These are phyloP conservation scores for Penicillium simplicissimum DNA, from an alignment of 495 filamentous ascomycete genomes.

Conservation along the genomic window DNA sequence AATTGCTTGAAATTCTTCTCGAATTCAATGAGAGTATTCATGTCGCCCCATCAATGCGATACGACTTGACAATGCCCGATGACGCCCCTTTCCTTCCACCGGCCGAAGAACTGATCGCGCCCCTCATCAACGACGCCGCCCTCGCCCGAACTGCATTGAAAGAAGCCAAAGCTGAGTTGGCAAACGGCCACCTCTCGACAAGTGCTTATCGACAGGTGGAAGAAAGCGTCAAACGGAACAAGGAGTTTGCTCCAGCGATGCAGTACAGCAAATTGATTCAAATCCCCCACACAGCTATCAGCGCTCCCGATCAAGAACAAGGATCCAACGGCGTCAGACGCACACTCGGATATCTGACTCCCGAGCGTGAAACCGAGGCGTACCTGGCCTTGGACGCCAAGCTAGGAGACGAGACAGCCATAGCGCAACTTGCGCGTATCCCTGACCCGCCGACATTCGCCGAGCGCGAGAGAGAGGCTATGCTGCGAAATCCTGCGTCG, in stretches of 20 bases:
- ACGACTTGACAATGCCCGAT: conserved; percentile 53
- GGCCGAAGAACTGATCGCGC: conserved; percentile 40
- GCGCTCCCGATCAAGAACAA: conserved; percentile 17
- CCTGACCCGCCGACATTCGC: conserved; percentile 43
- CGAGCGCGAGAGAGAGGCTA: conserved; percentile 59
- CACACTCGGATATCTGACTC: conserved; percentile 61
- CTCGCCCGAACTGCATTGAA: conserved; percentile 42
- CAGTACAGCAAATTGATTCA: conserved; percentile 37
- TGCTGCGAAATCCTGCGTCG: conserved; percentile 75
- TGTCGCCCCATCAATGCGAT: conserved; percentile 72
- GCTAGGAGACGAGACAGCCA: conserved; percentile 53
- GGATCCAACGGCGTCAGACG: conserved; percentile 25
- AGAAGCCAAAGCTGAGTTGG: conserved; percentile 46
- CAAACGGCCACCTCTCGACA: conserved; percentile 41
- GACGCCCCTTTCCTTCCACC: conserved; percentile 41
- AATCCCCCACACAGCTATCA: conserved; percentile 32
- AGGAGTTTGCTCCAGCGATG: conserved; percentile 39
- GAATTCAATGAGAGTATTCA: conserved; percentile 81
- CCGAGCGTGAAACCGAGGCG: conserved; percentile 80
- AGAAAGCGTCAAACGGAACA: conserved; percentile 39
- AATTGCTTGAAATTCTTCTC: conserved; percentile 78
- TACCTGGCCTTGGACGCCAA: conserved; percentile 68
- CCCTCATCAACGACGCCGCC: conserved; percentile 40
- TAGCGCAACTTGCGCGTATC: conserved; percentile 34
- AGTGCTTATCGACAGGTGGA: conserved; percentile 43